Evolutionary conservation across 768 basidiomycete species (phyloP).

Genomic region (Auricularia sp.): DNA sequence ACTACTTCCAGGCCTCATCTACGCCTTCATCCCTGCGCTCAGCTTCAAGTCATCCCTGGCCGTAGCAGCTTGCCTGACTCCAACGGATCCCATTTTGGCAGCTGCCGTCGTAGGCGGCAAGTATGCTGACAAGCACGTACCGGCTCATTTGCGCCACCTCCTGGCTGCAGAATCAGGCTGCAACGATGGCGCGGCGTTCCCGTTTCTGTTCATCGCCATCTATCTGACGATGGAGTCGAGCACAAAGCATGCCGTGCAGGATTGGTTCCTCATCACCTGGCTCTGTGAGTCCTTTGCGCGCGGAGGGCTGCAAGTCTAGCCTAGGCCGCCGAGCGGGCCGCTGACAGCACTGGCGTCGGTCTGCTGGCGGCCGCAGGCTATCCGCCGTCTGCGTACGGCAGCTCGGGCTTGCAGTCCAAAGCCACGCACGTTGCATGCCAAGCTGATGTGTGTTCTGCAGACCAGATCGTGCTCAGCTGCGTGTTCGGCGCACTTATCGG

Average conservation of each 20-base stretch:
- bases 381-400: too few relatives aligned
- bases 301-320: too few relatives aligned
- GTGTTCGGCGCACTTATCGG: slow-evolving; percentile 69
- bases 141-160: slow-evolving; percentile 57
- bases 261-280: slow-evolving; percentile 87
- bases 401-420: too few relatives aligned
- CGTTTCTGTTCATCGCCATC: slow-evolving; percentile 82
- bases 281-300: slow-evolving; percentile 45
- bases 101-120: slow-evolving; percentile 88
- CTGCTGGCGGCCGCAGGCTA: too few relatives aligned
- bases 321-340: too few relatives aligned
- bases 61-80: slow-evolving; percentile 86
- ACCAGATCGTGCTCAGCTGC: slow-evolving; percentile 68
- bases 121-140: slow-evolving; percentile 96
- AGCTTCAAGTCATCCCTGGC: slow-evolving; percentile 83
- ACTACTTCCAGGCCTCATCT: slow-evolving; percentile 53
- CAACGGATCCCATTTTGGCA: slow-evolving; percentile 90
- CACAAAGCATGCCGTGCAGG: slow-evolving; percentile 53
- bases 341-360: too few relatives aligned
- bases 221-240: slow-evolving; percentile 68
- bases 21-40: slow-evolving; percentile 79
- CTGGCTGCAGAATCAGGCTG: slow-evolving; percentile 12
- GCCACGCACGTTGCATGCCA: too few relatives aligned
- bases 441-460: slow-evolving; percentile 25
- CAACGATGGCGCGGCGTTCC: slow-evolving; percentile 96